Conservation (phyloP, 208 protist species). For the Wallacemonas collosoma region DNA sequence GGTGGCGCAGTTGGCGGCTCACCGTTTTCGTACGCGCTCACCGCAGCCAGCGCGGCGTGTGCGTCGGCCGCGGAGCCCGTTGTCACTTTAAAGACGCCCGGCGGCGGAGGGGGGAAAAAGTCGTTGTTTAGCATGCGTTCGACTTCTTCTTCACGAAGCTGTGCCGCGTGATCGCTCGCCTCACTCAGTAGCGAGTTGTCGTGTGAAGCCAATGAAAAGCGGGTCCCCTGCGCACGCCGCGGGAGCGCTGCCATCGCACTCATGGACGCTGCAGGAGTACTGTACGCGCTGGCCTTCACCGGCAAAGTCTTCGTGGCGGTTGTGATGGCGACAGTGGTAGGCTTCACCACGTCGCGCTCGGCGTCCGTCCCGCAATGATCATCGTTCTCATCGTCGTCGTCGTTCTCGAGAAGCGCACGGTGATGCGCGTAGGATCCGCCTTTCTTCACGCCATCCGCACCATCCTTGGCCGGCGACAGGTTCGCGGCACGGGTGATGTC, state of each 20-base stretch:
- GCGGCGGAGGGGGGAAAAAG: neutral
- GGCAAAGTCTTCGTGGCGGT: no score
- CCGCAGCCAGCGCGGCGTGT: no score
- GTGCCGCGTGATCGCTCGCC: slow-evolving; percentile 5
- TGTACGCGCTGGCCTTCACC: no score
- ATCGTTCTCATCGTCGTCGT: slow-evolving; percentile 32
- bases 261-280: no score
- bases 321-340: no score
- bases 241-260: no score
- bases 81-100: slow-evolving; percentile 1
- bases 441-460: neutral
- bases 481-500: slow-evolving; percentile 3
- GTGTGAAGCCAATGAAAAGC: neutral
- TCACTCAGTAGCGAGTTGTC: slow-evolving; percentile 6
- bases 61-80: neutral
- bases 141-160: neutral
- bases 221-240: no score
- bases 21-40: no score
- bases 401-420: slow-evolving; percentile 44
- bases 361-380: neutral
- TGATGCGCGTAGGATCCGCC: slow-evolving; percentile 7
- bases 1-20: no score
- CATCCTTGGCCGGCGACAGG: neutral
- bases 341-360: no score
- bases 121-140: slow-evolving; percentile 1